Evolutionary conservation across 2,329 filamentous ascomycete genomes (phyloP), one percentile per base, ranked within the genome.

Genomic region (Hypoxylon rubiginosum): DNA sequence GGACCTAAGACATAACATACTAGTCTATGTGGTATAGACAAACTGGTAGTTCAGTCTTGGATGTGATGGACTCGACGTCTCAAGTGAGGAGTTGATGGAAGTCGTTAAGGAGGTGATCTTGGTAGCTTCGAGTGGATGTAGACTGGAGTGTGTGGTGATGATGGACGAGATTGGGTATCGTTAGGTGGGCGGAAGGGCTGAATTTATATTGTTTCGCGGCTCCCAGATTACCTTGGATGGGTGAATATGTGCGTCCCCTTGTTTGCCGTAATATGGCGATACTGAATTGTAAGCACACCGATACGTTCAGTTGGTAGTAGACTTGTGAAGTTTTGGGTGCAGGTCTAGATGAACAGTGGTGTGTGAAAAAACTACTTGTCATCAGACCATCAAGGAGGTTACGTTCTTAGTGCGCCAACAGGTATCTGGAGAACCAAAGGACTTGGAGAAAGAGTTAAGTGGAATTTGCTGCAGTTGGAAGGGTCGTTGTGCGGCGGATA

Each of bases 141-240:
- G 50, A 51, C 34, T 58, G 53, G 49, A 58, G 61, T 62, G 55
- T 61, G 56, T 53, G 61, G 56, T 53, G 61, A 46, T 64, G 66
- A 67, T 48, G 50, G 58, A 62, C 43, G 53, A 67, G n/a, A 62
- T 34, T 69, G 62, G 55, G 45, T 66, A 60, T 59, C 32, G 65
- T 62, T 51, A 64, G 48, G 68, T 65, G 67, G 24, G 15, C 5
- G 72, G 69, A 65, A 69, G 62, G 50, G 56, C 49, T 45, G 61
- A 60, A 60, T 73, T 75, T 75, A 74, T 74, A 74, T 51, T 61
- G n/a, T 63, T 24, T 48, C 58, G 65, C 58, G 49, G 55, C 30
- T 63, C 41, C 39, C 28, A 67, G 45, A 59, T 30, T 56, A 57
- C 56, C 51, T 58, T 55, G 43, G 58, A 61, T 64, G 64, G 52